phyloP scores from a whole-genome alignment of 345 rosid species.

The Turritis glabra region DNA sequence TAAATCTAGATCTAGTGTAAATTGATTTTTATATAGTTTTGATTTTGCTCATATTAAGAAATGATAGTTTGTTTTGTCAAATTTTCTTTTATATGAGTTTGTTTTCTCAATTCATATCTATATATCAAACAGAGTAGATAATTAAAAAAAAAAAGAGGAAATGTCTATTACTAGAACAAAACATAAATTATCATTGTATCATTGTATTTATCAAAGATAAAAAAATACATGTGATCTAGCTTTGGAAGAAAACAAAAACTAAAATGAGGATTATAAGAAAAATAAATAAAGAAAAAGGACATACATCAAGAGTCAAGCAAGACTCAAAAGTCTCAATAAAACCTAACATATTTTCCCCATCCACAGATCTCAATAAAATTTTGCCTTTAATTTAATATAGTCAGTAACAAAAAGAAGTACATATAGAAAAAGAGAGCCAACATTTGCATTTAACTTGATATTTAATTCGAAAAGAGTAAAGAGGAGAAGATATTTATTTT shows the following conservation, averaged over 20 bases:
- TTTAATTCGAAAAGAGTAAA: slow-evolving; percentile 1
- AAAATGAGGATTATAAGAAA: slow-evolving; percentile 1
- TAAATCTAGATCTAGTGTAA: background rate
- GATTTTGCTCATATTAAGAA: no score
- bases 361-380: slow-evolving; percentile 15
- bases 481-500: background rate
- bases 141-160: no score
- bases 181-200: background rate
- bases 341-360: slow-evolving; percentile 25
- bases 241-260: slow-evolving; percentile 29
- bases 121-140: background rate
- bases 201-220: background rate
- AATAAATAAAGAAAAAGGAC: no score
- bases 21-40: no score
- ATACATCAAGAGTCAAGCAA: no score
- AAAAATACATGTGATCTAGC: slow-evolving; percentile 24
- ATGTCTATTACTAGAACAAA: no score
- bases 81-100: no score
- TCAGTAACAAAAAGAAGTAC: slow-evolving; percentile 22
- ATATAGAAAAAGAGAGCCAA: slow-evolving; percentile 22
- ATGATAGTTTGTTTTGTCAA: background rate
- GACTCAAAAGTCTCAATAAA: slow-evolving; percentile 26
- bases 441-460: slow-evolving; percentile 18
- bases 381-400: slow-evolving; percentile 21
- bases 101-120: background rate